Base-by-base conservation (phyloP, 179 eudicot species). In the Vitellaria paradoxa region DNA sequence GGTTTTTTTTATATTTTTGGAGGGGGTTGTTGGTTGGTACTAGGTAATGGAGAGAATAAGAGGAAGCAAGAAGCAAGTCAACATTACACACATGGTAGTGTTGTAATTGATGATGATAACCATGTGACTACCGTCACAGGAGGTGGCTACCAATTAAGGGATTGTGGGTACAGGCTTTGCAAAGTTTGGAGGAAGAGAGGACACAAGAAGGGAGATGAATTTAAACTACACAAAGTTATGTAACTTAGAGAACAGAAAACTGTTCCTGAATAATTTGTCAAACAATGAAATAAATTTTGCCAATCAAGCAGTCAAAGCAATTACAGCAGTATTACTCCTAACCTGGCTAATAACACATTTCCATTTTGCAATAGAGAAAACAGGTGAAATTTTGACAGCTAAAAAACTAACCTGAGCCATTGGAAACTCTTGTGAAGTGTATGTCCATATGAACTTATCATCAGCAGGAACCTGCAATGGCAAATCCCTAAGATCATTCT, bases 401-500 rank as follows among this genome's bases (percentile, higher is more conserved):
- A 63, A 24, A 59, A 23, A 65, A 68, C 82, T 77, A 62, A 93
- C 98, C 97, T 91, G 98, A 68, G 77, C 65, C 97, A 93, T 92
- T 17, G 97, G 86, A 80, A 87, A 93, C 82, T 80, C 86, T 76
- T 83, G 85, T 11, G 98, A 89, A 59, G 92, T 89, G 77, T 93
- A 88, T 4, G 93, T 91, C 98, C 98, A 93, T 12, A 86, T 70
- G 77, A 87, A 89, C 68, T 87, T 85, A 56, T 88, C 89, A 76
- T 84, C 91, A 20, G 82, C 82, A 81, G 63, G 70, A 80, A 72
- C 73, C 49, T 59, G 72, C 67, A 77, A 50, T 8, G 81, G 83
- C 62, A 23, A 65, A 23, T 73, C 80, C 71, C 14, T 50, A 40
- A 30, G 66, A 67, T 81, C 85, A 24, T 59, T 78, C 46, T 78